Conservation (phyloP, 1,139 yeast genomes). For the Nematodospora anomalae region DNA sequence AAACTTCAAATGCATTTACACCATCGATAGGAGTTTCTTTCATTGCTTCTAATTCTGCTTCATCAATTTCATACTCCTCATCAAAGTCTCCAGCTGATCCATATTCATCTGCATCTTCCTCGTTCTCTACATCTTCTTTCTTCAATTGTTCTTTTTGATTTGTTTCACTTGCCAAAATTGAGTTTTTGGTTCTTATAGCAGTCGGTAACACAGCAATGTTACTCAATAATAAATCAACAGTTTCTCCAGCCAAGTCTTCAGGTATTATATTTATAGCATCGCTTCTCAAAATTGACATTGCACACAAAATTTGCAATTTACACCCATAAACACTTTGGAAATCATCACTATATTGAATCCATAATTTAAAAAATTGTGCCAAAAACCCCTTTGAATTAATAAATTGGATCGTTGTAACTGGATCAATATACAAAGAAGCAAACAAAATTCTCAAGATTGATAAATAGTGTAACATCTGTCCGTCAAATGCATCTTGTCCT, state of each 20-base stretch:
- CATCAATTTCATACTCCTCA: constrained; percentile 49
- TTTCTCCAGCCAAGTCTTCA: constrained; percentile 42
- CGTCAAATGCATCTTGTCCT: constrained; percentile 44
- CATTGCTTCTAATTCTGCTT: constrained; percentile 55
- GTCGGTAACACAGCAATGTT: constrained; percentile 47
- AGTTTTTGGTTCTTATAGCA: constrained; percentile 48
- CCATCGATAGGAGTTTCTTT: constrained; percentile 53
- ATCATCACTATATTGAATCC: constrained; percentile 49
- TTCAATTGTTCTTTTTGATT: constrained; percentile 27
- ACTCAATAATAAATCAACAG: constrained; percentile 41
- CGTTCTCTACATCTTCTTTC: constrained; percentile 29
- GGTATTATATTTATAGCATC: constrained; percentile 28
- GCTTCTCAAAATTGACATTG: constrained; percentile 33
- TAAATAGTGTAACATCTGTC: constrained; percentile 48
- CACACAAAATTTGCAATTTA: constrained; percentile 51
- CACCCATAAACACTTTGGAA: constrained; percentile 59
- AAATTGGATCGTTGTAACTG: constrained; percentile 37
- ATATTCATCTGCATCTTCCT: constrained; percentile 28
- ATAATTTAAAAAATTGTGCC: constrained; percentile 42
- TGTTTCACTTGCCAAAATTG: constrained; percentile 39
- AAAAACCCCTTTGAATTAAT: constrained; percentile 39
- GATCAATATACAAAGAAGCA: constrained; percentile 41
- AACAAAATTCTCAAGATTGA: constrained; percentile 47
- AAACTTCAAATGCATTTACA: constrained; percentile 47
- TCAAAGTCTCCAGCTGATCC: constrained; percentile 28